Evolutionary conservation across 495 filamentous ascomycete species (phyloP).

Genomic region (Aspergillus funiculosus): DNA sequence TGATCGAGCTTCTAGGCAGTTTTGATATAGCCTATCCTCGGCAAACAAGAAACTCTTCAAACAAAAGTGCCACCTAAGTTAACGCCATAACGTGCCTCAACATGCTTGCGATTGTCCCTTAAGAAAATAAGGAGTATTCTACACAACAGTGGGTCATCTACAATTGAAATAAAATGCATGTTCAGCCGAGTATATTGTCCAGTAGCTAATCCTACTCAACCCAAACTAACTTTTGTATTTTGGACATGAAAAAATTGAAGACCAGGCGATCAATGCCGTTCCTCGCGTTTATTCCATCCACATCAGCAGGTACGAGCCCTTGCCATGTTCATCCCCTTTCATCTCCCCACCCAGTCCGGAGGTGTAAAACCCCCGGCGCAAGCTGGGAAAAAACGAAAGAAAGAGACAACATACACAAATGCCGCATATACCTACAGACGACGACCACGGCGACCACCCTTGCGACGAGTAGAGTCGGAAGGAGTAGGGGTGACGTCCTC

Average conservation of each 20-base stretch:
- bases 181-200: too few species aligned
- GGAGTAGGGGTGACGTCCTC: conserved; percentile 99
- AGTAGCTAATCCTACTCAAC: too few species aligned
- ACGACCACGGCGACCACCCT: conserved; percentile 99
- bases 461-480: conserved; percentile 96
- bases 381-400: conserved; percentile 23
- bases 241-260: conserved; percentile 47
- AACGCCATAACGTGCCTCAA: too few species aligned
- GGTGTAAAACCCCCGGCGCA: conserved; percentile 19
- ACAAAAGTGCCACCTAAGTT: too few species aligned
- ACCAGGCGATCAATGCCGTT: conserved; percentile 53
- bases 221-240: conserved; percentile 17
- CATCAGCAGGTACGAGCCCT: conserved; percentile 35
- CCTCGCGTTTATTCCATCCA: conserved; percentile 55
- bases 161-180: too few species aligned
- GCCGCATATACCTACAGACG: conserved; percentile 69
- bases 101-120: too few species aligned
- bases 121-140: too few species aligned
- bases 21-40: too few species aligned
- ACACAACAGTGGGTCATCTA: too few species aligned
- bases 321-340: conserved; percentile 20
- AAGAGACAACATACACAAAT: conserved; percentile 2
- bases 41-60: too few species aligned
- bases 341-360: conserved; percentile 26
- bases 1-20: too few species aligned